Percentiles rank a stretch among this genome's conserved stretches.
Conservation (phyloP, 1,284 basidiomycete species). For the Porogramme epimiltina region DNA sequence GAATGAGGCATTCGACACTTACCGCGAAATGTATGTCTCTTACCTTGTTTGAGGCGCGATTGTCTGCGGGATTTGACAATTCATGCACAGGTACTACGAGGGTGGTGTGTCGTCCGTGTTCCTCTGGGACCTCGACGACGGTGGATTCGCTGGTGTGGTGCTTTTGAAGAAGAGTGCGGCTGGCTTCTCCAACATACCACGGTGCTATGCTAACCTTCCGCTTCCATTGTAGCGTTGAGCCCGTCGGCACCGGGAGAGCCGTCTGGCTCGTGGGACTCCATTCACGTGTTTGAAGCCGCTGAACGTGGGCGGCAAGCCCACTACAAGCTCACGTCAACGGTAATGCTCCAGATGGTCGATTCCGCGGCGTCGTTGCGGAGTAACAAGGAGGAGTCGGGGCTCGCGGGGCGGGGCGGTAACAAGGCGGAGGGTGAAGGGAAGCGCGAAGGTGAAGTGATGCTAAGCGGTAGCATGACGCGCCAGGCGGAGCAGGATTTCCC, state of each 20-base stretch:
- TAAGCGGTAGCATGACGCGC: slow-evolving; percentile 96
- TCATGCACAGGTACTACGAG: slow-evolving; percentile 83
- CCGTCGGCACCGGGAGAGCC: slow-evolving; percentile 58
- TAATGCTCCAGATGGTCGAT: slow-evolving; percentile 93
- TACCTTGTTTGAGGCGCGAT: neutral
- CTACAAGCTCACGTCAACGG: slow-evolving; percentile 96
- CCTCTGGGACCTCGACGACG: slow-evolving; percentile 97
- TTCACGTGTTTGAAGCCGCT: slow-evolving; percentile 95
- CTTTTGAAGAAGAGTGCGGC: slow-evolving; percentile 91
- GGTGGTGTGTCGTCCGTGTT: slow-evolving; percentile 98
- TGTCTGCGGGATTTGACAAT: neutral
- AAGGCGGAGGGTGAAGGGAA: slow-evolving; percentile 47
- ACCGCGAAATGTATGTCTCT: slow-evolving; percentile 85
- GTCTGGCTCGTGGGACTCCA: slow-evolving; percentile 93
- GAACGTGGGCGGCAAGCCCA: slow-evolving; percentile 91
- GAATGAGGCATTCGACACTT: slow-evolving; percentile 97
- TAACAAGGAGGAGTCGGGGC: slow-evolving; percentile 38
- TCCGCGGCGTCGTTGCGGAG: slow-evolving; percentile 37
- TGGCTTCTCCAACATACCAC: neutral
- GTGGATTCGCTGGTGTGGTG: slow-evolving; percentile 95
- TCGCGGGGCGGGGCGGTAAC: slow-evolving; percentile 31
- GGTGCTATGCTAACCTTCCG: neutral
- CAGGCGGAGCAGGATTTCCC: slow-evolving; percentile 90
- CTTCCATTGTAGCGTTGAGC: slow-evolving; percentile 51
- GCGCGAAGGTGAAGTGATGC: slow-evolving; percentile 73